A percentile compares a stretch with the other conserved stretches of the same genome.
phyloP scores from a whole-genome alignment of 352 stramenopile species.

The Phytopythium delawarense region DNA sequence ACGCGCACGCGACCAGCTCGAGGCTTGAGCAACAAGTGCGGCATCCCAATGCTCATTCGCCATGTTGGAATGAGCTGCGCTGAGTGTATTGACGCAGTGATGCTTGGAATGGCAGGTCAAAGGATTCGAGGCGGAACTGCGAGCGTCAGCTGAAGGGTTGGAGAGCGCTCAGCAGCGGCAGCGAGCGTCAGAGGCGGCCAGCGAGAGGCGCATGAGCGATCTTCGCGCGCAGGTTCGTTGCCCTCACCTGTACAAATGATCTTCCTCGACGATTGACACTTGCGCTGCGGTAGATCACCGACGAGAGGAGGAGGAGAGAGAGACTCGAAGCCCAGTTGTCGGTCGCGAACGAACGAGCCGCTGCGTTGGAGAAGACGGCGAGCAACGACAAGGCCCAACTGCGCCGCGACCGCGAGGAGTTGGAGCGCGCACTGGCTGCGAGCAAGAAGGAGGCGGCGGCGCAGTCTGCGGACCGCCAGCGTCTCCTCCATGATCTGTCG shows the following conservation, averaged over 20 bases:
- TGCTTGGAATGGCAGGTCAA: not conserved
- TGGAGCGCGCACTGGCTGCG: slow-evolving; percentile 22
- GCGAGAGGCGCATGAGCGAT: not conserved
- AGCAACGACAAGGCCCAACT: slow-evolving; percentile 15
- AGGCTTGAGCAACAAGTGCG: not conserved
- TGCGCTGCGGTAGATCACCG: not conserved
- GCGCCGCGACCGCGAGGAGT: slow-evolving; percentile 25
- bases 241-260: not conserved
- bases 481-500: not conserved
- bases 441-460: slow-evolving; percentile 11
- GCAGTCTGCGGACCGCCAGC: not conserved
- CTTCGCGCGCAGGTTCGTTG: not conserved
- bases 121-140: not conserved
- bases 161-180: not conserved
- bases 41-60: too few relatives aligned
- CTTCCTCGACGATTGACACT: not conserved
- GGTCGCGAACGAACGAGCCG: slow-evolving; percentile 13
- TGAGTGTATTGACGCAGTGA: not conserved
- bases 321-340: slow-evolving; percentile 4
- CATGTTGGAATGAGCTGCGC: not conserved
- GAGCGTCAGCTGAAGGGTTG: not conserved
- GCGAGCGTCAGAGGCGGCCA: not conserved
- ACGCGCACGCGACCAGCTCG: not conserved
- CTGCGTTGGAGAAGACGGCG: slow-evolving; percentile 18
- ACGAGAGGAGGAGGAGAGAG: not conserved